Conservation (phyloP, 2,329 filamentous ascomycete species). For the Madurella fahalii region DNA sequence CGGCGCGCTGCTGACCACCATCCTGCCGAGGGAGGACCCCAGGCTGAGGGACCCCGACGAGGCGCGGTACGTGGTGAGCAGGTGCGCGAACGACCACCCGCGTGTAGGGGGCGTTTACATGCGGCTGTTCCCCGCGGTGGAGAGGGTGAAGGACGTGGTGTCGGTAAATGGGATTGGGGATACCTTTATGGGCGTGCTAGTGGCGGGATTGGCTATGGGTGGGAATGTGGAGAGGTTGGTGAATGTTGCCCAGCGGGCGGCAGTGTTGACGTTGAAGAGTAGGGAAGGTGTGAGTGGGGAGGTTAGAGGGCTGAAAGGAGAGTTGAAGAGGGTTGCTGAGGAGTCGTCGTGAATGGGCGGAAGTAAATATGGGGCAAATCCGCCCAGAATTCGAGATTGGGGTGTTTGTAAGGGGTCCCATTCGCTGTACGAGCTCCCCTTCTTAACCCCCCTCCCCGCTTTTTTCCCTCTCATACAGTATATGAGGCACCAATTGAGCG, state of each 20-base stretch:
- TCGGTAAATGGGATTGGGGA: slow-evolving; percentile 95
- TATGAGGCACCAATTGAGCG: neutral
- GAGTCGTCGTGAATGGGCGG: neutral
- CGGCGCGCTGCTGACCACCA: slow-evolving; percentile 70
- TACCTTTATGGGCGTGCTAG: slow-evolving; percentile 79
- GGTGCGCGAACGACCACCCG: slow-evolving; percentile 50
- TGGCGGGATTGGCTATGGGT: slow-evolving; percentile 69
- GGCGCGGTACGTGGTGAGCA: slow-evolving; percentile 67
- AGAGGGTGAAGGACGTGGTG: slow-evolving; percentile 65
- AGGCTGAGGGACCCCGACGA: slow-evolving; percentile 59
- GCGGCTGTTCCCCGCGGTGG: slow-evolving; percentile 62
- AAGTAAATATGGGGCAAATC: too few relatives aligned
- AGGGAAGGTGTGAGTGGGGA: slow-evolving; percentile 58
- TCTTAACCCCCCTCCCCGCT: too few relatives aligned
- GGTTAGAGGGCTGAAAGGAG: slow-evolving; percentile 22
- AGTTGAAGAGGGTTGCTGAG: slow-evolving; percentile 22
- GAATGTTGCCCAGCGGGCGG: slow-evolving; percentile 76
- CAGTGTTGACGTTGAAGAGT: slow-evolving; percentile 73
- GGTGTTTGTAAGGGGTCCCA: too few relatives aligned
- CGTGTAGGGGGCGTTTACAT: slow-evolving; percentile 77
- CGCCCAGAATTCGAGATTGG: too few relatives aligned
- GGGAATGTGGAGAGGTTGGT: slow-evolving; percentile 59
- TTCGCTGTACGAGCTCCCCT: too few relatives aligned
- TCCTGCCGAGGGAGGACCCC: slow-evolving; percentile 65
- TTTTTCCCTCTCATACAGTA: too few relatives aligned